Conservation (phyloP, 2,329 filamentous ascomycete species). For the Diaporthe caulivora region DNA sequence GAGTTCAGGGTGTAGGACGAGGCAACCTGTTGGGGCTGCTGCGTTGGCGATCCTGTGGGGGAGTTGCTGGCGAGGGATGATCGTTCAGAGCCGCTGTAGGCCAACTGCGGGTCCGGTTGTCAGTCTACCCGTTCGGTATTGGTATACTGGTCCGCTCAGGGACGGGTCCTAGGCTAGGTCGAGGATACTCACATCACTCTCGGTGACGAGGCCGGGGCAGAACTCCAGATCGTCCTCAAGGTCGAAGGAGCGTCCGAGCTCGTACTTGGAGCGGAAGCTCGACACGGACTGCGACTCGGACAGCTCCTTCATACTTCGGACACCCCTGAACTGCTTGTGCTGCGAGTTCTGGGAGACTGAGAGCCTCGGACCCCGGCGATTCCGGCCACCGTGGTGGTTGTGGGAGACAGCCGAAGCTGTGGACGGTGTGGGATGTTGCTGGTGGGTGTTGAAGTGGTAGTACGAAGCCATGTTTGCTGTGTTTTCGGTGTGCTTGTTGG, state of each 20-base stretch:
- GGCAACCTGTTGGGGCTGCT: constrained; percentile 84
- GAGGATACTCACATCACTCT: constrained; percentile 83
- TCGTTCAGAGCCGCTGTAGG: constrained; percentile 75
- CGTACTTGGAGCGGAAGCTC: constrained; percentile 88
- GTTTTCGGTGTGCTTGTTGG: not conserved
- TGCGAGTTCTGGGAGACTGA: constrained; percentile 80
- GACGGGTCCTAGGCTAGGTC: constrained; percentile 38
- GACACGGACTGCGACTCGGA: constrained; percentile 81
- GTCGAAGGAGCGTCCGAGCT: constrained; percentile 93
- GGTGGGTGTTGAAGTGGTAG: constrained; percentile 72
- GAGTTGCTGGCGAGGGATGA: constrained; percentile 96
- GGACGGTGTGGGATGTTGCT: constrained; percentile 68
- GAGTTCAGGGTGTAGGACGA: constrained; percentile 82
- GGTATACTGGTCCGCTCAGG: not conserved
- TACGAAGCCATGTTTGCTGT: constrained; percentile 68
- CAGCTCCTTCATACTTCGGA: constrained; percentile 88
- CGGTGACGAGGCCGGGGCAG: constrained; percentile 90
- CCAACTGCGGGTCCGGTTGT: constrained; percentile 59
- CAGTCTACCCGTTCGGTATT: constrained; percentile 40
- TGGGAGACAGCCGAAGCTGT: constrained; percentile 71
- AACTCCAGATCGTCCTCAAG: constrained; percentile 97
- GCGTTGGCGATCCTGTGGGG: constrained; percentile 89
- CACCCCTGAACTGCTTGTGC: constrained; percentile 87
- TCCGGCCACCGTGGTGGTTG: constrained; percentile 86
- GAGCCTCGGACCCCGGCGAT: constrained; percentile 84